phyloP scores from a whole-genome alignment of 164 flowering plant species.

The Platanus orientalis region DNA sequence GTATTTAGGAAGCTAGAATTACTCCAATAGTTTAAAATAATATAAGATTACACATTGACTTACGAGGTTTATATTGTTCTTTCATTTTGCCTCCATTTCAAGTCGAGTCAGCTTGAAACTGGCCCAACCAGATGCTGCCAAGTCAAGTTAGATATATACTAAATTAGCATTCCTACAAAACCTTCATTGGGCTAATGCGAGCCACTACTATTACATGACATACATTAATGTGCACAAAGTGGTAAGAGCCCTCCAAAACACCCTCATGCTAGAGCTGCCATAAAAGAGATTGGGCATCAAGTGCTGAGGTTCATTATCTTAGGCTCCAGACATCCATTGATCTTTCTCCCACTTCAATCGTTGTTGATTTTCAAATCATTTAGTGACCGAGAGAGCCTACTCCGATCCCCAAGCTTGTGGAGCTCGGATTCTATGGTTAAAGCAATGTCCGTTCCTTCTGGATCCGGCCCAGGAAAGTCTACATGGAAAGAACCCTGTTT shows the following conservation, averaged over 20 bases:
- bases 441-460: slow-evolving; percentile 49
- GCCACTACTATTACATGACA: neutral
- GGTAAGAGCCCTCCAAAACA: neutral
- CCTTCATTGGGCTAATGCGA: slow-evolving; percentile 18
- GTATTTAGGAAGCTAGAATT: no score
- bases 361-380: slow-evolving; percentile 22
- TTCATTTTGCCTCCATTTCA: neutral
- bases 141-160: slow-evolving; percentile 9
- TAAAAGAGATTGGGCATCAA: neutral
- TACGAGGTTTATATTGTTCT: neutral
- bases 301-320: neutral
- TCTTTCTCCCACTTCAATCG: slow-evolving; percentile 9
- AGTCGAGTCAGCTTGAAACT: no score
- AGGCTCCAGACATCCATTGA: neutral
- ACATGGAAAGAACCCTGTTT: slow-evolving; percentile 82
- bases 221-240: neutral
- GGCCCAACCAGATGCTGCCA: neutral
- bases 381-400: slow-evolving; percentile 26
- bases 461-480: slow-evolving; percentile 47
- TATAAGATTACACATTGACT: no score
- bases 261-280: neutral
- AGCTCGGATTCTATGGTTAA: slow-evolving; percentile 64
- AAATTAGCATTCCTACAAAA: slow-evolving; percentile 3
- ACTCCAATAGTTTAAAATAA: no score
- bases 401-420: slow-evolving; percentile 27